Conservation (phyloP, 805 yeast genomes). For the Brettanomyces nanus region DNA sequence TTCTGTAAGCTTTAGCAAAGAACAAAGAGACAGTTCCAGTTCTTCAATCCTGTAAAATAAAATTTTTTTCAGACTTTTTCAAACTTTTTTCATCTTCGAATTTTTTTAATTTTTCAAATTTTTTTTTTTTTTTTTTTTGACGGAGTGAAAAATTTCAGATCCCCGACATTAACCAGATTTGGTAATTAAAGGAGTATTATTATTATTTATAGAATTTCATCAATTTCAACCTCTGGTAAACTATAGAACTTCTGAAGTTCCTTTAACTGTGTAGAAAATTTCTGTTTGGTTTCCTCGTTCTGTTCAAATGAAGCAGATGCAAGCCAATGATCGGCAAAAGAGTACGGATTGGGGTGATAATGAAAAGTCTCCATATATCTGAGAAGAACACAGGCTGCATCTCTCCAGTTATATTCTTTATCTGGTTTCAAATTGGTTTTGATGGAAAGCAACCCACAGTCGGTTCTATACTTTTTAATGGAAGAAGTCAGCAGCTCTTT, state of each 20-base stretch:
- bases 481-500: constrained; percentile 4
- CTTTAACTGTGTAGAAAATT: constrained; percentile 1
- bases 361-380: constrained; percentile 16
- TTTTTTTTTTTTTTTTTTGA: neutral
- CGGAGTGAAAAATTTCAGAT: neutral
- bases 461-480: constrained; percentile 9
- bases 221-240: constrained; percentile 8
- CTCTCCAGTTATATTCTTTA: constrained; percentile 10
- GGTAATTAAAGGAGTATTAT: no score
- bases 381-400: constrained; percentile 14
- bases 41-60: neutral
- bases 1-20: no score
- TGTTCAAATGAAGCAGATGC: constrained; percentile 2
- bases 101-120: no score
- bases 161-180: neutral
- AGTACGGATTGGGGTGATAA: constrained; percentile 16
- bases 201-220: no score
- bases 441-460: constrained; percentile 16
- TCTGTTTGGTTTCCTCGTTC: constrained; percentile 1
- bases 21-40: constrained; percentile 25
- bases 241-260: constrained; percentile 8
- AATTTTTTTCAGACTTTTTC: neutral
- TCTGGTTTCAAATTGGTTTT: constrained; percentile 4
- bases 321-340: constrained; percentile 6
- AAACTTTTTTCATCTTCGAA: no score